Conservation (phyloP, 75 land plant species). For the Selaginella moellendorffii region DNA sequence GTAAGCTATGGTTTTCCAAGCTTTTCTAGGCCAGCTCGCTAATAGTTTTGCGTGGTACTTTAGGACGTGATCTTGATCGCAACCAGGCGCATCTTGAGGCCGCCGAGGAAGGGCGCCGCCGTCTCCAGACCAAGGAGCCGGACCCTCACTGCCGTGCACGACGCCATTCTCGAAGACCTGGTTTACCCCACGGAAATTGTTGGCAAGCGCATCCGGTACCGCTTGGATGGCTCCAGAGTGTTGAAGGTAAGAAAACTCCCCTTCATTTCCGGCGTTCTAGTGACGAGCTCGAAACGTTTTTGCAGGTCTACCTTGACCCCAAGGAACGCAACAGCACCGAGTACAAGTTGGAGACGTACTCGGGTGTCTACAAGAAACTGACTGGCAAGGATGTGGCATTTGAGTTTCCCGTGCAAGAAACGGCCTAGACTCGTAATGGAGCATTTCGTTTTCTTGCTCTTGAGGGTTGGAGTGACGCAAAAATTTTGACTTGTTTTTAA, state of each 20-base stretch:
- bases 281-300: not conserved
- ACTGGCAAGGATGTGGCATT: constrained; percentile 74
- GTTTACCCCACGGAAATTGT: constrained; percentile 81
- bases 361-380: constrained; percentile 73
- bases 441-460: too few relatives aligned
- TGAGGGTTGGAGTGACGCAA: too few relatives aligned
- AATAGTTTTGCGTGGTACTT: not conserved
- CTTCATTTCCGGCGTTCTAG: not conserved
- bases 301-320: constrained; percentile 61
- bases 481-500: too few relatives aligned
- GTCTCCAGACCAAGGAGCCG: constrained; percentile 52
- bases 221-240: constrained; percentile 73
- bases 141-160: constrained; percentile 74
- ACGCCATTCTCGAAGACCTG: constrained; percentile 66
- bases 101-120: constrained; percentile 81
- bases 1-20: constrained; percentile 25
- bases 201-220: constrained; percentile 65
- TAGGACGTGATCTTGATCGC: constrained; percentile 67
- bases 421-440: too few relatives aligned
- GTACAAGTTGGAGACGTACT: constrained; percentile 67
- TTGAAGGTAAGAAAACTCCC: constrained; percentile 33
- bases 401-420: constrained; percentile 60
- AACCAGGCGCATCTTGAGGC: constrained; percentile 67
- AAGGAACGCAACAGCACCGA: constrained; percentile 77
- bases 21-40: too few relatives aligned